phyloP scores from a whole-genome alignment of 106 monocot species.

The Allium fistulosum region DNA sequence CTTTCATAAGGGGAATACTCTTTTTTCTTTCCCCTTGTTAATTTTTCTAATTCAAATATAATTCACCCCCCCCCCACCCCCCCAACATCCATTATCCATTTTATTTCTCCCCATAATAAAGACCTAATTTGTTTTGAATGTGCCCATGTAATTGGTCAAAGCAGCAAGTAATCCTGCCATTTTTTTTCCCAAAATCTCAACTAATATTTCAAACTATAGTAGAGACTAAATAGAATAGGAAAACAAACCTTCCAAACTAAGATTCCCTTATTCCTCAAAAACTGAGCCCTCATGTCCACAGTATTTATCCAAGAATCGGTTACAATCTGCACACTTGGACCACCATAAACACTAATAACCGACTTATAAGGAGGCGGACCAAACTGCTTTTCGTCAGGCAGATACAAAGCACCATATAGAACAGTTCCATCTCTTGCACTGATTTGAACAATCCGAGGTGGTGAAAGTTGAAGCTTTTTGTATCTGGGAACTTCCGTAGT shows the following conservation, averaged over 20 bases:
- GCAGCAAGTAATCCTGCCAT: no score
- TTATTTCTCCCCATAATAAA: no score
- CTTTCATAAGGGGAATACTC: no score
- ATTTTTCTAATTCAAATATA: no score
- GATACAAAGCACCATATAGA: slow-evolving; percentile 79
- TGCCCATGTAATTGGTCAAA: no score
- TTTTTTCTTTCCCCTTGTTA: no score
- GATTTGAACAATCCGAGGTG: slow-evolving; percentile 70
- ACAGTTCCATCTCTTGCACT: slow-evolving; percentile 59
- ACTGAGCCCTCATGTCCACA: slow-evolving; percentile 98
- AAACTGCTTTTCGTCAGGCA: slow-evolving; percentile 65
- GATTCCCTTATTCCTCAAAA: slow-evolving; percentile 75
- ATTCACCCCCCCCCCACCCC: no score
- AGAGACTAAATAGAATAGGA: neutral
- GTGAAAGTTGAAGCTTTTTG: slow-evolving; percentile 36
- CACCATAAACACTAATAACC: slow-evolving; percentile 85
- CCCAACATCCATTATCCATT: no score
- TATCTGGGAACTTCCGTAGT: slow-evolving; percentile 27
- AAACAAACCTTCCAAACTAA: slow-evolving; percentile 88
- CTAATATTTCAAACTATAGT: no score
- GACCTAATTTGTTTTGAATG: no score
- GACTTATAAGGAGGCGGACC: slow-evolving; percentile 96
- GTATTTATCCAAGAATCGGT: slow-evolving; percentile 84
- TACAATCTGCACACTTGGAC: slow-evolving; percentile 84
- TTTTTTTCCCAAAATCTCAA: no score